These are phyloP conservation scores for Penstemon eatonii DNA, from an alignment of 257 asterid genomes.

Conservation along the genomic window DNA sequence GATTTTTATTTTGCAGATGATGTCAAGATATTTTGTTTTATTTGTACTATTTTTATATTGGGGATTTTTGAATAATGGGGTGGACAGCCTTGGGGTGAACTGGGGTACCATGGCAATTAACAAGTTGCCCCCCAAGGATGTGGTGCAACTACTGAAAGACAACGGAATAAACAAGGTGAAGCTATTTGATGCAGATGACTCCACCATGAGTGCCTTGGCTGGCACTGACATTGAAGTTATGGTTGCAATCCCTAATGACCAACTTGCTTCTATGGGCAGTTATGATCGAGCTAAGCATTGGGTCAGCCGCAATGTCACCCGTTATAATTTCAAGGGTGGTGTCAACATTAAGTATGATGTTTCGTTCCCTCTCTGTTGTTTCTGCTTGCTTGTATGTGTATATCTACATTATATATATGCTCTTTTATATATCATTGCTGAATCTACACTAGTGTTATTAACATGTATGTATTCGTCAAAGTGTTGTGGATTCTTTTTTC, in stretches of 20 bases:
- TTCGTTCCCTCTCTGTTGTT: neutral
- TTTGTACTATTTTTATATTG: conserved; percentile 13
- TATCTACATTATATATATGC: too few species aligned
- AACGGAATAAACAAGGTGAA: conserved; percentile 69
- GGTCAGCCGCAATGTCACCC: conserved; percentile 65
- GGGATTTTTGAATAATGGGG: conserved; percentile 20
- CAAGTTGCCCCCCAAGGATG: conserved; percentile 59
- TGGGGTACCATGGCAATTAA: conserved; percentile 85
- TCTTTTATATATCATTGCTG: neutral
- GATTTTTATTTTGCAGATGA: conserved; percentile 12
- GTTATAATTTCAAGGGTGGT: conserved; percentile 65
- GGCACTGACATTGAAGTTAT: conserved; percentile 69
- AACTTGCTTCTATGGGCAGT: conserved; percentile 56
- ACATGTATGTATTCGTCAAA: neutral
- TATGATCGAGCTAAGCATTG: conserved; percentile 60
- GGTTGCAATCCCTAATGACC: conserved; percentile 83
- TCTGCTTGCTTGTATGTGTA: too few species aligned
- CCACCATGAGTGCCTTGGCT: conserved; percentile 68
- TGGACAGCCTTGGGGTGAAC: conserved; percentile 65
- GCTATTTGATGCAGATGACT: conserved; percentile 65
- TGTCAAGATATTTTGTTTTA: conserved; percentile 25
- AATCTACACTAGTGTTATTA: neutral
- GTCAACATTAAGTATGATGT: conserved; percentile 60
- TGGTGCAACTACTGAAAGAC: conserved; percentile 61
- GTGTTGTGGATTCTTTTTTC: neutral